These are phyloP conservation scores for Erigeron philadelphicus DNA, from an alignment of 140 eudicot genomes.

Conservation along the genomic window DNA sequence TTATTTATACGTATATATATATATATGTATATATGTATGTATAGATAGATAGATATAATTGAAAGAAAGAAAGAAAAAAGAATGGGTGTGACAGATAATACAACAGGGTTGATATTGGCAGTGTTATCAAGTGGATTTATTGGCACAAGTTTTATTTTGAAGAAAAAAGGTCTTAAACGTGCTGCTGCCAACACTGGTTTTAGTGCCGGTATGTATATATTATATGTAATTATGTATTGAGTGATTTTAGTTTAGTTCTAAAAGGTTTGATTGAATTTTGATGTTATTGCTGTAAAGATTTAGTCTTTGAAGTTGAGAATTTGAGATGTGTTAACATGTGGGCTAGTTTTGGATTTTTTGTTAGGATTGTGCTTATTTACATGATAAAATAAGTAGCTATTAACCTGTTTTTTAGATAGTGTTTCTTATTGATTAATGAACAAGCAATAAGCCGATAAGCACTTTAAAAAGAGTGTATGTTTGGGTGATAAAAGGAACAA, in stretches of 20 bases:
- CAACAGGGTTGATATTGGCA: constrained; percentile 65
- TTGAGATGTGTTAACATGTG: background rate
- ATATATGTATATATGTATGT: too few relatives aligned
- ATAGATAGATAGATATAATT: too few relatives aligned
- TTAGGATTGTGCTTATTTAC: too few relatives aligned
- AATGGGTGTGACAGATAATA: constrained; percentile 63
- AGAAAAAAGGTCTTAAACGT: constrained; percentile 81
- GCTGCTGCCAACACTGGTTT: constrained; percentile 78
- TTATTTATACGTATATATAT: too few relatives aligned
- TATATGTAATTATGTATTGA: background rate
- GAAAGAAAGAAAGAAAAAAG: constrained; percentile 1
- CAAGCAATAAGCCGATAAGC: too few relatives aligned
- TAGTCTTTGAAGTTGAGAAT: constrained; percentile 5
- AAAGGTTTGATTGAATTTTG: constrained; percentile 8
- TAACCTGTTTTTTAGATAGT: too few relatives aligned
- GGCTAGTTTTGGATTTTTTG: too few relatives aligned
- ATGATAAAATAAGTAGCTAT: too few relatives aligned
- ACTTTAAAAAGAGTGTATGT: too few relatives aligned
- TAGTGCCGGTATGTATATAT: constrained; percentile 51
- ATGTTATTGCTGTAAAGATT: background rate
- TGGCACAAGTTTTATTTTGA: constrained; percentile 76
- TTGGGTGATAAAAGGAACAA: too few relatives aligned
- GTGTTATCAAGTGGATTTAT: constrained; percentile 73
- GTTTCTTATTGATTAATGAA: too few relatives aligned
- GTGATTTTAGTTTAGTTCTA: background rate